Evolutionary conservation across 176 grass and related monocot species (phyloP), one percentile per base, ranked within the genome.

Genomic region (Tillandsia leiboldiana): DNA sequence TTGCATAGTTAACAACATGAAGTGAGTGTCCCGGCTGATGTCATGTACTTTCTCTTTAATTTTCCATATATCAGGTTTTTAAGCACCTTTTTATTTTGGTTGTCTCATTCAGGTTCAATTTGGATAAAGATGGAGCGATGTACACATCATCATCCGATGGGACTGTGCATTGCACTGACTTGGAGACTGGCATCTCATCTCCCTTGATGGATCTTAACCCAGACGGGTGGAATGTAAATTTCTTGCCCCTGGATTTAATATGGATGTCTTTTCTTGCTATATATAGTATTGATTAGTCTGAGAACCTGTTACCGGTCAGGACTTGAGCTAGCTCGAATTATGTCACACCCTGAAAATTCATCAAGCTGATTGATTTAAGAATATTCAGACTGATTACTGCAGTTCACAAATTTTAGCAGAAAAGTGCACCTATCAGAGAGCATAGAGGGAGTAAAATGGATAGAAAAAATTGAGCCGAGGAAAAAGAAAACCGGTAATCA

Each of bases 131-230:
- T 82, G 89, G 75, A 70, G 72, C 87, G 62, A 12, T 92, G 62
- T 92, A 96, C 71, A 96, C 86, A 76, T 83, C 89, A 63, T 96
- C 93, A 2, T 96, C 93, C 78, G 93, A 96, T 83, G 93, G 93
- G 12, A 92, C 93, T 71, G 73, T 90, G 24, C 81, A 79, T 72
- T 84, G 80, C 83, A 96, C 89, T 73, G 89, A 96, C 51, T 69
- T 90, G 15, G 93, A 92, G 48, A 90, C 89, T 51, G 93, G 93
- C 66, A 84, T 87, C 11, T 85, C 78, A 11, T 87, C 77, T 50
- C 52, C 84, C 27, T 87, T 96, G 72, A 69, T 96, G 72, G 79
- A 90, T 83, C 76, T 96, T 69, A 96, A 96, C 66, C 93, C 86
- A 12, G 68, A 96, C 69, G 93, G 93, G 77, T 96, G 93, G 93